Evolutionary conservation across 441 rosid genomes (phyloP).

Genomic region (Populus trichocarpa): DNA sequence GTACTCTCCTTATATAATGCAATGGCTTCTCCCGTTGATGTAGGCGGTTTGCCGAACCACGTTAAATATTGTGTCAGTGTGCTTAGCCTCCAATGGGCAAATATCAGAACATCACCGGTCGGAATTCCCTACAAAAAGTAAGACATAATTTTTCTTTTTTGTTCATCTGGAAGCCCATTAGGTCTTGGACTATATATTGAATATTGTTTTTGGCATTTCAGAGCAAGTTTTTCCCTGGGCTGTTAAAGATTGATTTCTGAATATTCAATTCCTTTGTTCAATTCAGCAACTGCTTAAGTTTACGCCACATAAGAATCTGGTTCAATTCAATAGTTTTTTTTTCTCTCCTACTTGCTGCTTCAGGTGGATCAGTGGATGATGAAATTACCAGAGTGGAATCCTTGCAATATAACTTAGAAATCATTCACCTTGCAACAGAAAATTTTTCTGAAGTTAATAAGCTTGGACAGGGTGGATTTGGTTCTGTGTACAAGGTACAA

Average conservation of each 20-base stretch:
- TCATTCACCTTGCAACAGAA: constrained; percentile 9
- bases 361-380: not conserved
- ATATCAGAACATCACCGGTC: too few relatives aligned
- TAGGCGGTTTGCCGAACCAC: too few relatives aligned
- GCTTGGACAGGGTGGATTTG: constrained; percentile 27
- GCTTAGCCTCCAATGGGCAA: too few relatives aligned
- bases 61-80: too few relatives aligned
- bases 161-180: too few relatives aligned
- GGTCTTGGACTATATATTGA: too few relatives aligned
- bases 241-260: not conserved
- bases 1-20: too few relatives aligned
- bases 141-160: too few relatives aligned
- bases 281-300: not conserved
- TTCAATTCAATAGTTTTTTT: not conserved
- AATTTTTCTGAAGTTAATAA: constrained; percentile 20
- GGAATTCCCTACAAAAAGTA: too few relatives aligned
- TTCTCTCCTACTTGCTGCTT: not conserved
- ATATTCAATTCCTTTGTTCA: not conserved
- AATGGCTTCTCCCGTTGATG: too few relatives aligned
- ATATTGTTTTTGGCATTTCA: too few relatives aligned
- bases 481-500: constrained; percentile 16
- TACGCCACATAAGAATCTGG: not conserved
- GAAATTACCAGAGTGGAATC: constrained; percentile 6
- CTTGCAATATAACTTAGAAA: constrained; percentile 15
- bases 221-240: not conserved